phyloP scores from a whole-genome alignment of 1,139 yeast genomes.

The Sugiyamaella xylanicola region DNA sequence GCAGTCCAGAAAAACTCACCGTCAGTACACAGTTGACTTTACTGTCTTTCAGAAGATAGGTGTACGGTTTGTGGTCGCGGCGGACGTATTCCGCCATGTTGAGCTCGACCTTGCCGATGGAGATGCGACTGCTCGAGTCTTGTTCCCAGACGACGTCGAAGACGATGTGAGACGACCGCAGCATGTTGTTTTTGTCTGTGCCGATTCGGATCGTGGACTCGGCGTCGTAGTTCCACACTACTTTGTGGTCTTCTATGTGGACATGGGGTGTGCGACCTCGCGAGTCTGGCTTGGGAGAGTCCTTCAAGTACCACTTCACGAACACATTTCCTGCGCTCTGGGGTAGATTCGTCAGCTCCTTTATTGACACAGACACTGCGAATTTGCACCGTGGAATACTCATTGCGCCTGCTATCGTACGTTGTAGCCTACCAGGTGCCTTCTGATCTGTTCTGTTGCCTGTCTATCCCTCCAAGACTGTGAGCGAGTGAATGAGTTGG shows the following conservation, averaged over 20 bases:
- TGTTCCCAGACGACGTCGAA: constrained; percentile 46
- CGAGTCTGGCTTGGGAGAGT: constrained; percentile 46
- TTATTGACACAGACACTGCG: constrained; percentile 58
- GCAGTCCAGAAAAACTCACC: constrained; percentile 32
- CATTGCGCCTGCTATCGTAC: constrained; percentile 5
- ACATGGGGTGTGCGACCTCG: constrained; percentile 51
- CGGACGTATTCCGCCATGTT: constrained; percentile 74
- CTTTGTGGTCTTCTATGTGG: constrained; percentile 53
- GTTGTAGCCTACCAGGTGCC: not conserved
- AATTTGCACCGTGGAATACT: constrained; percentile 50
- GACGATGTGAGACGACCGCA: constrained; percentile 34
- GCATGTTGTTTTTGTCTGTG: constrained; percentile 43
- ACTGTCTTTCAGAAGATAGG: constrained; percentile 74
- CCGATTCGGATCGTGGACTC: constrained; percentile 47
- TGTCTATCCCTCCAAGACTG: too few relatives aligned
- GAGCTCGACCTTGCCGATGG: constrained; percentile 66
- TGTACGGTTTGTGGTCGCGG: constrained; percentile 54
- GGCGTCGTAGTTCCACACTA: constrained; percentile 50
- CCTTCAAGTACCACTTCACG: constrained; percentile 60
- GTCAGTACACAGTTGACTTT: constrained; percentile 79
- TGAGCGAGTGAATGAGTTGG: too few relatives aligned
- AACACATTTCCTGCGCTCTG: constrained; percentile 70
- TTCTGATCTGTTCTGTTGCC: not conserved
- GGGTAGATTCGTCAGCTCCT: constrained; percentile 80
- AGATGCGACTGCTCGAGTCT: constrained; percentile 41